Conservation (phyloP, 1,139 yeast species). For the Lizanozyma gosingica region DNA sequence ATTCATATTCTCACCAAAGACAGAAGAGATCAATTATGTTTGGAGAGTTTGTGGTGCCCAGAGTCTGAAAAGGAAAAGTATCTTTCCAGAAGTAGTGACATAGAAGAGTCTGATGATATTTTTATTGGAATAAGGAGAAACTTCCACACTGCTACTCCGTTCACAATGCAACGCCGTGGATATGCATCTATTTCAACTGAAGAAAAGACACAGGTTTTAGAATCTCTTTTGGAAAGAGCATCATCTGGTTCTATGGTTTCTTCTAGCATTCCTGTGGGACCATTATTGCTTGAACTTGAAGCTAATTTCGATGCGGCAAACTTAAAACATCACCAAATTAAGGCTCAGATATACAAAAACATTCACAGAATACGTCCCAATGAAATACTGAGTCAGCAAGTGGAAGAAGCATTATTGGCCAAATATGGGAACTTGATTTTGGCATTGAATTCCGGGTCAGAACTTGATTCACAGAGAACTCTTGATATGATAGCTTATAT, state of each 20-base stretch:
- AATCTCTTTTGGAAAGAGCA: background rate
- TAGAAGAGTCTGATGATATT: slow-evolving; percentile 30
- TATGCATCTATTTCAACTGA: slow-evolving; percentile 8
- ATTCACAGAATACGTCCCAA: background rate
- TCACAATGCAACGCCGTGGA: too few species aligned
- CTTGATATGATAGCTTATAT: background rate
- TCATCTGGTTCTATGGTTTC: background rate
- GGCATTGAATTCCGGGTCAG: background rate
- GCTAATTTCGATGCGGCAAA: background rate
- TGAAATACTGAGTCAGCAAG: background rate
- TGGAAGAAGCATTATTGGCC: background rate
- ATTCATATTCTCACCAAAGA: slow-evolving; percentile 67
- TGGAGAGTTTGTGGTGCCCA: slow-evolving; percentile 61
- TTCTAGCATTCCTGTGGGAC: background rate
- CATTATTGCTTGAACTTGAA: background rate
- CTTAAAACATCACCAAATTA: background rate
- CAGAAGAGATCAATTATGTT: slow-evolving; percentile 55
- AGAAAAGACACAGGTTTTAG: too few species aligned
- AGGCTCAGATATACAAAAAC: background rate
- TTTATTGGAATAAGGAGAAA: slow-evolving; percentile 39
- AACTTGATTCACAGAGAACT: background rate
- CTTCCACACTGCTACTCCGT: slow-evolving; percentile 37
- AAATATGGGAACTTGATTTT: background rate
- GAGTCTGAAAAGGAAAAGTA: slow-evolving; percentile 31
- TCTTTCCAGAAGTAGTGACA: slow-evolving; percentile 6